A percentile compares a stretch with the other conserved stretches of the same genome.
Evolutionary conservation across 2,329 filamentous ascomycete genomes (phyloP).

Genomic region (Aspergillus calidoustus): DNA sequence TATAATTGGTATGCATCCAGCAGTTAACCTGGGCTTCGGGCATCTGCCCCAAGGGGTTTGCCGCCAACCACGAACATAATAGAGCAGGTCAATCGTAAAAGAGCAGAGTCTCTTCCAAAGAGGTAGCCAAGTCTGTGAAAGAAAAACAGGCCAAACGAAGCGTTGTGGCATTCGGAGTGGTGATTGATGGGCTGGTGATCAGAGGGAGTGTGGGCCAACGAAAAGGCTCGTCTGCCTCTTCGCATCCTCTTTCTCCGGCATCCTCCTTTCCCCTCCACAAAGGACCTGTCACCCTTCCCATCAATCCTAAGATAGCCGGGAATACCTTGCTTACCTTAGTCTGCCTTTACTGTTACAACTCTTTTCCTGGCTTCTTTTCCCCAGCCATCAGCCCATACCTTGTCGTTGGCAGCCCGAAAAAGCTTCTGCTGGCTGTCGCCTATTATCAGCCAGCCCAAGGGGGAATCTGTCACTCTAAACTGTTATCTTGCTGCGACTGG

Average conservation of each 20-base stretch:
- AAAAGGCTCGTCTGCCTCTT: constrained; percentile 19
- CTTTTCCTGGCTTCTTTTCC: background rate
- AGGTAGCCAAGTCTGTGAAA: background rate
- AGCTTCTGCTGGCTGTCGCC: constrained; percentile 3
- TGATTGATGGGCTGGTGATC: constrained; percentile 13
- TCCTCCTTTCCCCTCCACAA: constrained; percentile 15
- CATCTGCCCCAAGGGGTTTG: background rate
- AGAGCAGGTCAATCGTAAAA: background rate
- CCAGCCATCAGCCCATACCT: background rate
- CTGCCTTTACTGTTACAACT: background rate
- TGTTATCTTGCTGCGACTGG: background rate
- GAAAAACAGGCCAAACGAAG: background rate
- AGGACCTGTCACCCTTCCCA: background rate
- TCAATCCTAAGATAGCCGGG: background rate
- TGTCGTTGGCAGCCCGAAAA: constrained; percentile 1
- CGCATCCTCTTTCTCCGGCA: constrained; percentile 16
- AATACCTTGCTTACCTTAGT: background rate
- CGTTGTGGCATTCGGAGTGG: constrained; percentile 12
- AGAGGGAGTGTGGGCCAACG: constrained; percentile 20
- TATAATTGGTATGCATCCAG: background rate
- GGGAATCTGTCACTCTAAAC: constrained; percentile 2
- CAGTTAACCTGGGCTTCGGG: background rate
- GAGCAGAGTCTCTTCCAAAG: background rate
- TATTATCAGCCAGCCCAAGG: constrained; percentile 1
- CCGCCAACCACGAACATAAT: background rate